Percentiles rank a stretch among this genome's conserved stretches.
phyloP scores from a whole-genome alignment of 2,329 filamentous ascomycete species.

The Magnaporthiopsis rhizophila region DNA sequence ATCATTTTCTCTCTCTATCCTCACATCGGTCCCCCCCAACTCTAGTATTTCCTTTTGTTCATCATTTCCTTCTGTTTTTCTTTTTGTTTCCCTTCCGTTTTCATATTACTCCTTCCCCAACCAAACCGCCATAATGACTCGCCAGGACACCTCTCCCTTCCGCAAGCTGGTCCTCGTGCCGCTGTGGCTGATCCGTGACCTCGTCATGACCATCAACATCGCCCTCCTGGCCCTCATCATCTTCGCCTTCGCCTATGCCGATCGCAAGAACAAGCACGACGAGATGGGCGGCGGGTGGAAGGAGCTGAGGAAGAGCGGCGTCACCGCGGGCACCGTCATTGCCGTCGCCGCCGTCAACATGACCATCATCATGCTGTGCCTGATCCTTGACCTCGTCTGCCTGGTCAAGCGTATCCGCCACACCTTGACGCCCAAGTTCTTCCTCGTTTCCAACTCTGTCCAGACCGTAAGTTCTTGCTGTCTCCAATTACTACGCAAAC shows the following conservation, averaged over 20 bases:
- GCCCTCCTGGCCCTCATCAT: conserved; percentile 17
- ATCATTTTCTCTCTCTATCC: too few species aligned
- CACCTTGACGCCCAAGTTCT: conserved; percentile 23
- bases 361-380: conserved; percentile 19
- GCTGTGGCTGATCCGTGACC: conserved; percentile 25
- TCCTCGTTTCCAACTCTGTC: conserved; percentile 22
- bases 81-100: not conserved
- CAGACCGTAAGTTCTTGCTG: conserved; percentile 14
- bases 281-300: conserved; percentile 9
- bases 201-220: conserved; percentile 21
- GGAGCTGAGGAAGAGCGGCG: conserved; percentile 11
- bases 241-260: conserved; percentile 13
- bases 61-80: too few species aligned
- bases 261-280: conserved; percentile 11
- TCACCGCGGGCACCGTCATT: conserved; percentile 12
- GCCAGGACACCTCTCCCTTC: conserved; percentile 24
- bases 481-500: too few species aligned
- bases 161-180: conserved; percentile 26
- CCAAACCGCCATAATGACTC: conserved; percentile 14
- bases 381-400: conserved; percentile 23
- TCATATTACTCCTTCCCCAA: not conserved
- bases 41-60: too few species aligned
- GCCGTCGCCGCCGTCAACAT: conserved; percentile 19
- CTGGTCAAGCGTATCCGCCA: conserved; percentile 23
- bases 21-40: too few species aligned